These are phyloP conservation scores for Alternaria viburni DNA, from an alignment of 2,329 filamentous ascomycete species.

Conservation along the genomic window DNA sequence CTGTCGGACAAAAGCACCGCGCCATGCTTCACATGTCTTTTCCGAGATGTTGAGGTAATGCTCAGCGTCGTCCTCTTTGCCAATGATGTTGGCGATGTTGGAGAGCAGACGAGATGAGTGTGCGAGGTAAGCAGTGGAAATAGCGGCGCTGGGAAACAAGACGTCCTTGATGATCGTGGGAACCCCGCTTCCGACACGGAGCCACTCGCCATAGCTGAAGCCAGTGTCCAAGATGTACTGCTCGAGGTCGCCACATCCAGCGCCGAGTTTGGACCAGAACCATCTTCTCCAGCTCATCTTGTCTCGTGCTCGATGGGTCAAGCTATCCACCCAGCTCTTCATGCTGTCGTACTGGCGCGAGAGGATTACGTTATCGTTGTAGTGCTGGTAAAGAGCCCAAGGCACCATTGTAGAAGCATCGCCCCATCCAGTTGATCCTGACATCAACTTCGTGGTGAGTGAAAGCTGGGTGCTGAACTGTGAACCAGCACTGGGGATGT, in stretches of 20 bases:
- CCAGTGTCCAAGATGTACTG: background rate
- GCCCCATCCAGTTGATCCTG: background rate
- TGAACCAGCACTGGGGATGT: background rate
- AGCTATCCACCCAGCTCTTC: background rate
- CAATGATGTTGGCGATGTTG: background rate
- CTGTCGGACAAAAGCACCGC: background rate
- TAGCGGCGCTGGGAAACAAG: background rate
- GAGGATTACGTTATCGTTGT: background rate
- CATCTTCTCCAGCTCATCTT: background rate
- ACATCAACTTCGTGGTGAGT: background rate
- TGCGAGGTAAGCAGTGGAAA: background rate
- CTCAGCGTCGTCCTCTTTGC: background rate
- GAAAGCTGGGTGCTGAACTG: background rate
- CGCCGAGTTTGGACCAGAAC: background rate
- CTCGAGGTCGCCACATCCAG: background rate
- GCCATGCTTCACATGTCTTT: background rate
- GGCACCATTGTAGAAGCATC: background rate
- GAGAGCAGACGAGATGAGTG: background rate
- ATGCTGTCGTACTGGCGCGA: background rate
- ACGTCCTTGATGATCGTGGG: background rate
- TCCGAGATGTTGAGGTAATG: background rate
- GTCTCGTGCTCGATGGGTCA: background rate
- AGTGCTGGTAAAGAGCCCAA: background rate
- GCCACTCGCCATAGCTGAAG: background rate
- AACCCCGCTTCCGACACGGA: background rate